Conservation (phyloP, 768 basidiomycete genomes). For the Amanita brunnescens region DNA sequence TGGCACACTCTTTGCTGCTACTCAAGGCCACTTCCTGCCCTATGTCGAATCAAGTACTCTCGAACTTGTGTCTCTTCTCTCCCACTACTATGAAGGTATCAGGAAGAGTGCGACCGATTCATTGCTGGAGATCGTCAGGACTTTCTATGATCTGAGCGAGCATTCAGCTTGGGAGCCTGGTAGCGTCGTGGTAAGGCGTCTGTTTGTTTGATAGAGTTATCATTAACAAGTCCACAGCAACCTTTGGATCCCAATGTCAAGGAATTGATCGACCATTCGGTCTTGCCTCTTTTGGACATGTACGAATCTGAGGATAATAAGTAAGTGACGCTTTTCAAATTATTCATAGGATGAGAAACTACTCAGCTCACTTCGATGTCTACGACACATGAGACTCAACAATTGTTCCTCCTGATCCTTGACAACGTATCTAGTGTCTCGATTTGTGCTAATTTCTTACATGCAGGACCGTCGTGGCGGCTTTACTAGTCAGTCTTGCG, state of each 20-base stretch:
- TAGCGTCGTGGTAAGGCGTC: conserved; percentile 42
- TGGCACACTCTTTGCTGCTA: conserved; percentile 80
- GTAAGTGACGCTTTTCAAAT: conserved; percentile 40
- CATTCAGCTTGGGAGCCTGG: conserved; percentile 81
- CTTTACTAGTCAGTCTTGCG: conserved; percentile 80
- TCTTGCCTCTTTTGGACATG: conserved; percentile 76
- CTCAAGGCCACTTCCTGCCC: conserved; percentile 79
- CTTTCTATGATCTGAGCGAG: conserved; percentile 84
- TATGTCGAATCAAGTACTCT: conserved; percentile 79
- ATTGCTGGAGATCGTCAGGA: conserved; percentile 79
- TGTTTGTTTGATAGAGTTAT: neutral
- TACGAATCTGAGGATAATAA: conserved; percentile 96
- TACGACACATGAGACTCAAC: conserved; percentile 50
- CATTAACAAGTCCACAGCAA: conserved; percentile 9
- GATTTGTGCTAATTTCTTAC: conserved; percentile 13
- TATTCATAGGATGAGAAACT: conserved; percentile 38
- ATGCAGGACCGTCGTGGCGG: conserved; percentile 74
- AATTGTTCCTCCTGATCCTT: conserved; percentile 8
- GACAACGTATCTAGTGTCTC: conserved; percentile 22
- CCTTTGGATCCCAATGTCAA: conserved; percentile 63
- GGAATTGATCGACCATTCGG: conserved; percentile 67
- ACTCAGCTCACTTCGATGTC: conserved; percentile 80
- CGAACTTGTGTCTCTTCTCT: conserved; percentile 68
- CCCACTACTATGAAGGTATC: conserved; percentile 97
- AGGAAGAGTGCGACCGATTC: conserved; percentile 88